A percentile compares a stretch with the other conserved stretches of the same genome.
phyloP scores from a whole-genome alignment of 2,329 filamentous ascomycete genomes.

The Penicillium sp. region DNA sequence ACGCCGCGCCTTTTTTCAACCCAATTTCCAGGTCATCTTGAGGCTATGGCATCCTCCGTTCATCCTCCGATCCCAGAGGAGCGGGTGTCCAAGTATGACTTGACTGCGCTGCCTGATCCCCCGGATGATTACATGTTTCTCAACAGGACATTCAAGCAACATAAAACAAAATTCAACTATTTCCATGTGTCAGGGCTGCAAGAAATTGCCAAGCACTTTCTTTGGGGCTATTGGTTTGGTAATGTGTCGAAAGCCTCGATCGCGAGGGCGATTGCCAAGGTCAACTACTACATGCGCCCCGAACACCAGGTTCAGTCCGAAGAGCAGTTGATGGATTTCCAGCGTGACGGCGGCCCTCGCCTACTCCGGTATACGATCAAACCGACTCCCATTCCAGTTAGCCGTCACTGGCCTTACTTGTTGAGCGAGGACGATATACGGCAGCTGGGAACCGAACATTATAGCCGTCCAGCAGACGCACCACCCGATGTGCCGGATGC shows the following conservation, averaged over 20 bases:
- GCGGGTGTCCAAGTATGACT: conserved; percentile 1
- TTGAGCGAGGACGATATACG: background rate
- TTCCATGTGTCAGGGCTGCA: background rate
- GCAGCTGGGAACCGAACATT: background rate
- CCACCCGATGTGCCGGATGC: background rate
- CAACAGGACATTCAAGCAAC: background rate
- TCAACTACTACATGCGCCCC: conserved; percentile 22
- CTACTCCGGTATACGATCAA: conserved; percentile 17
- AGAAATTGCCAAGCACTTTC: conserved; percentile 14
- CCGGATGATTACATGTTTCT: conserved; percentile 10
- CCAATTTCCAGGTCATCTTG: no score
- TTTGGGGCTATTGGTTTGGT: conserved; percentile 23
- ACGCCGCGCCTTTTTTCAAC: no score
- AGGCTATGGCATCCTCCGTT: no score
- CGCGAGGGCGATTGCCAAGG: conserved; percentile 16
- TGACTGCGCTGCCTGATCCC: conserved; percentile 7
- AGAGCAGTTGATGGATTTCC: conserved; percentile 12
- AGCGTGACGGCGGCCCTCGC: conserved; percentile 28
- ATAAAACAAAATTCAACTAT: background rate
- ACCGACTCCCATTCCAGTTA: conserved; percentile 4
- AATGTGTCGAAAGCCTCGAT: background rate
- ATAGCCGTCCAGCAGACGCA: conserved; percentile 1
- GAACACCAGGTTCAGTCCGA: conserved; percentile 14
- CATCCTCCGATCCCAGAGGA: background rate
- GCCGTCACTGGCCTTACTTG: background rate